Base-by-base conservation (phyloP, 805 yeast genomes). In the Saccharomycodes ludwigii region DNA sequence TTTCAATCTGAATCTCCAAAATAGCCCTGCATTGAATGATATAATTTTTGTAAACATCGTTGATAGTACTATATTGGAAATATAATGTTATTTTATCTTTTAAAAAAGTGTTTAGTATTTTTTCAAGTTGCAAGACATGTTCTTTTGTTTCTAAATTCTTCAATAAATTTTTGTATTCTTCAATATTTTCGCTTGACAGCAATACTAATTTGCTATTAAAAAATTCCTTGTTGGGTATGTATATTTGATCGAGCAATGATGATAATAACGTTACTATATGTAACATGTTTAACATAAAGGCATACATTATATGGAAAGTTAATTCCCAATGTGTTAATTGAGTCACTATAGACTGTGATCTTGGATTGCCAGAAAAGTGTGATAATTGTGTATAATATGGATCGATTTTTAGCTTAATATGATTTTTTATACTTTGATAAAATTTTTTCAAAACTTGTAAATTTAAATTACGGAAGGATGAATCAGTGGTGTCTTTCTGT, bases 291-390 rank as follows among this genome's bases (percentile, higher is more conserved):
- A 50, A 33, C 3, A 49, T 31, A 13, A 47, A 36, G 9, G 68
- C 57, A 35, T 69, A 59, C 4, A 69, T 50, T 35, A 66, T 54
- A 40, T 73, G 78, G 24, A 68, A 42, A 1, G 69, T 47, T 36
- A 52, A 58, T n/a, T 52, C 44, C 56, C 61, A 54, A 30, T 47
- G 41, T 4, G 65, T 62, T 2, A 62, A 29, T 14, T 54, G 49
- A 22, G 50, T 50, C 7, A 60, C n/a, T n/a, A n/a, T n/a, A n/a
- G n/a, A n/a, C n/a, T n/a, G 27, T 1, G 47, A 37, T 20, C 36
- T 42, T n/a, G 34, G 21, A 20, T 23, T 3, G 41, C 35, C 23
- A n/a, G 47, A 42, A 34, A 46, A 57, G 15, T 38, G 42, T 21
- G 40, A 33, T 10, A 60, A 33, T 32, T 44, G 48, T 14, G 43